Conservation (phyloP, 1,284 basidiomycete genomes). For the Hypsizygus ulmarius region DNA sequence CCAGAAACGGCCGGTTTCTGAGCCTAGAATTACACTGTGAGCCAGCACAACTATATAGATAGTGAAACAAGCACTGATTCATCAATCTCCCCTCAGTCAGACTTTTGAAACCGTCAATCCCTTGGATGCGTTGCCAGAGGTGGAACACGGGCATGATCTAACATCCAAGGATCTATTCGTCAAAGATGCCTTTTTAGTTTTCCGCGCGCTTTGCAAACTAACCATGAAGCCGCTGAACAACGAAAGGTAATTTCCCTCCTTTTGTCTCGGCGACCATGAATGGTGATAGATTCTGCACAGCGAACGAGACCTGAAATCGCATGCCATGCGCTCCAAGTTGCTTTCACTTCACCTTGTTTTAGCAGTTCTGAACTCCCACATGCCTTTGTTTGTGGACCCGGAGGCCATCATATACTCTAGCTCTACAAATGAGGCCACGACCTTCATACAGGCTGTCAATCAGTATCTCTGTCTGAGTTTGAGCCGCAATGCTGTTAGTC, state of each 20-base stretch:
- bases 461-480: slow-evolving; percentile 94
- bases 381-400: slow-evolving; percentile 85
- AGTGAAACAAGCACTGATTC: background rate
- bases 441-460: slow-evolving; percentile 89
- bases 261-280: background rate
- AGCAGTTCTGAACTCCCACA: slow-evolving; percentile 89
- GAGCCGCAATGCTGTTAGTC: slow-evolving; percentile 94
- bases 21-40: slow-evolving; percentile 16
- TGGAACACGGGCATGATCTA: slow-evolving; percentile 34
- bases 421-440: slow-evolving; percentile 80
- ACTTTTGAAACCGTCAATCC: slow-evolving; percentile 33
- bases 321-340: slow-evolving; percentile 94
- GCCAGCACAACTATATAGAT: background rate
- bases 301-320: slow-evolving; percentile 90
- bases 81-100: slow-evolving; percentile 18
- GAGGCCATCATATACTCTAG: slow-evolving; percentile 85
- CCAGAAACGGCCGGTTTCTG: background rate
- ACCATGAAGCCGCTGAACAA: slow-evolving; percentile 96
- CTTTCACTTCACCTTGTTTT: slow-evolving; percentile 91
- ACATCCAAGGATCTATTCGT: slow-evolving; percentile 82
- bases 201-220: slow-evolving; percentile 92
- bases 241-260: slow-evolving; percentile 68
- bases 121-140: slow-evolving; percentile 26
- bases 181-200: slow-evolving; percentile 96
- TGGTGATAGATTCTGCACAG: slow-evolving; percentile 39